A percentile compares a stretch with the other conserved stretches of the same genome.
phyloP scores from a whole-genome alignment of 83 land plant genomes.

The Picea mariana region DNA sequence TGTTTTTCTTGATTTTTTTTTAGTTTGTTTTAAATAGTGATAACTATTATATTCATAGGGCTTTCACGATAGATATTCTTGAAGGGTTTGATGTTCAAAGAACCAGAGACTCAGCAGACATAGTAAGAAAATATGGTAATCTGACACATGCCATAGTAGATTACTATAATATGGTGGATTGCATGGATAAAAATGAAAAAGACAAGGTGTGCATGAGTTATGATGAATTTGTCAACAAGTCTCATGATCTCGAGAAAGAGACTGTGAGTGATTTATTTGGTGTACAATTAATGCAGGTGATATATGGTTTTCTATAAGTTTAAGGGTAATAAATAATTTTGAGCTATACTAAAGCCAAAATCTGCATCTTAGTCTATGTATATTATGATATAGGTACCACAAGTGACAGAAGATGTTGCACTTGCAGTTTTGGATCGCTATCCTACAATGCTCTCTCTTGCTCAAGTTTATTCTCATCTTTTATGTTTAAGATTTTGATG shows the following conservation, averaged over 20 bases:
- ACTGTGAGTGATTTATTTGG: constrained; percentile 90
- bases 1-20: neutral
- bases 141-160: constrained; percentile 68
- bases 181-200: constrained; percentile 19
- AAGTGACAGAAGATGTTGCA: constrained; percentile 95
- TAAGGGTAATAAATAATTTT: neutral
- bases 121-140: constrained; percentile 73
- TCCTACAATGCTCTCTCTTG: constrained; percentile 84
- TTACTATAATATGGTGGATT: constrained; percentile 42
- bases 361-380: neutral
- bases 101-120: constrained; percentile 73
- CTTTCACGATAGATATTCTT: constrained; percentile 89
- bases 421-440: constrained; percentile 75
- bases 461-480: constrained; percentile 66
- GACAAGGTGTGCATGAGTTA: constrained; percentile 49
- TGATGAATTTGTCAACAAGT: constrained; percentile 67
- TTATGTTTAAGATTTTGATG: constrained; percentile 40
- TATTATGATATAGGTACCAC: constrained; percentile 68
- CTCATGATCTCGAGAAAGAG: constrained; percentile 78
- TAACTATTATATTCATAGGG: constrained; percentile 43
- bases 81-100: constrained; percentile 97
- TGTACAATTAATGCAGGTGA: constrained; percentile 92
- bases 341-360: neutral
- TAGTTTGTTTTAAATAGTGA: neutral
- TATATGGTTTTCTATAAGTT: neutral